Percentiles rank a stretch among this genome's conserved stretches.
These are phyloP conservation scores for Pestalotiopsis sp. DNA, from an alignment of 2,329 filamentous ascomycete genomes.

Conservation along the genomic window DNA sequence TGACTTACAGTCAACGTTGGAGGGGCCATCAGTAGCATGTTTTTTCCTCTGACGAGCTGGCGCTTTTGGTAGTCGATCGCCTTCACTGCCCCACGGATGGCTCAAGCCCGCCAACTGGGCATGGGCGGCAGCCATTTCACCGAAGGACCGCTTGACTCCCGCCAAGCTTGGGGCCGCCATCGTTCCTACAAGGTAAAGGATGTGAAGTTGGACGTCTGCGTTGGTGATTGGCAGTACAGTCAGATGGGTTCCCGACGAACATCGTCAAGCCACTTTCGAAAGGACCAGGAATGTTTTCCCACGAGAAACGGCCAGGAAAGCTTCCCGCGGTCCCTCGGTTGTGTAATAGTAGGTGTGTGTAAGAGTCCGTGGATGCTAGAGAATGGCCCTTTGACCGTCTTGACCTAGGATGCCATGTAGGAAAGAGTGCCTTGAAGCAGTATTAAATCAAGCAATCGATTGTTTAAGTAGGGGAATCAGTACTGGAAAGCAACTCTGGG, in stretches of 20 bases:
- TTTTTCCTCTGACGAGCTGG: background rate
- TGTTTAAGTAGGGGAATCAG: background rate
- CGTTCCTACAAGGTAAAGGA: background rate
- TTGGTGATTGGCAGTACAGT: background rate
- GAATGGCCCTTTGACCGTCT: background rate
- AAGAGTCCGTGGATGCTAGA: background rate
- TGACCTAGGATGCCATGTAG: background rate
- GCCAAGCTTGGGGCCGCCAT: slow-evolving; percentile 24
- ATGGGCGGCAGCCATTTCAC: slow-evolving; percentile 31
- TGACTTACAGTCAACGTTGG: slow-evolving; percentile 5
- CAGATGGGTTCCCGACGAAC: background rate
- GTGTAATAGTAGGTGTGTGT: background rate
- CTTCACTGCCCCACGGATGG: slow-evolving; percentile 12
- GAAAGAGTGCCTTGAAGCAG: background rate
- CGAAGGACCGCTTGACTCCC: slow-evolving; percentile 41
- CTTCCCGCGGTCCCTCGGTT: background rate
- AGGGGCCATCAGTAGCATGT: background rate
- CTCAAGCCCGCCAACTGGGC: slow-evolving; percentile 1
- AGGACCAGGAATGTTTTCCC: background rate
- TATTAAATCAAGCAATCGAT: background rate
- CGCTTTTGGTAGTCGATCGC: slow-evolving; percentile 6
- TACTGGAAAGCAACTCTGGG: background rate
- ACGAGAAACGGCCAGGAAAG: background rate
- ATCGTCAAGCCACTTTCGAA: background rate
- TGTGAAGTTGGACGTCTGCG: background rate